phyloP scores from a whole-genome alignment of 805 yeast species.

The Debaryomyces castellii region DNA sequence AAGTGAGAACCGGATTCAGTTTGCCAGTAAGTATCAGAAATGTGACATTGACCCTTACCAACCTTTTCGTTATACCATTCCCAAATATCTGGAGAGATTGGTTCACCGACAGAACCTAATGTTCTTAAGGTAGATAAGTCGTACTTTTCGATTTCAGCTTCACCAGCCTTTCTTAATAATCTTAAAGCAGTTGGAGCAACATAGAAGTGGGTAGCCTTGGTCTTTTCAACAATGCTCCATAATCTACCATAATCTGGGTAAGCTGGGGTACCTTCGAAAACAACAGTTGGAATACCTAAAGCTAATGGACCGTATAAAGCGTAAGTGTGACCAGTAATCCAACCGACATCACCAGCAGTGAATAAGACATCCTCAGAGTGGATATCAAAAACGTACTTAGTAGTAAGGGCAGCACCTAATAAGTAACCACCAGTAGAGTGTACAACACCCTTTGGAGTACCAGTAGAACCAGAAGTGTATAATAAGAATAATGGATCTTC shows the following conservation, averaged over 20 bases:
- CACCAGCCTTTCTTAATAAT: conserved; percentile 74
- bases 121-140: conserved; percentile 66
- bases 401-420: conserved; percentile 69
- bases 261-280: conserved; percentile 86
- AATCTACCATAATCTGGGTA: conserved; percentile 78
- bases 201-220: conserved; percentile 75
- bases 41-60: conserved; percentile 69
- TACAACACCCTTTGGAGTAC: conserved; percentile 84
- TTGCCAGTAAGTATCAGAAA: conserved; percentile 87
- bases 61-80: conserved; percentile 77
- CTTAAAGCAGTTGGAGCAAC: conserved; percentile 85
- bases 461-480: conserved; percentile 86
- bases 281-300: conserved; percentile 75
- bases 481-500: conserved; percentile 81
- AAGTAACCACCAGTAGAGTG: conserved; percentile 81
- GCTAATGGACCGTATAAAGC: conserved; percentile 79
- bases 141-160: conserved; percentile 55
- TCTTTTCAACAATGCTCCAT: conserved; percentile 73
- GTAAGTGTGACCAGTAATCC: conserved; percentile 89
- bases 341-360: conserved; percentile 90
- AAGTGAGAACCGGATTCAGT: conserved; percentile 84
- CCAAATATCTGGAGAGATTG: conserved; percentile 84
- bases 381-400: conserved; percentile 74
- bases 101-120: conserved; percentile 84
- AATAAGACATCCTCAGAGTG: conserved; percentile 73